Percentiles rank a stretch among this genome's conserved stretches.
Evolutionary conservation across 106 monocot species (phyloP).

Genomic region (Dendrobium huoshanense): DNA sequence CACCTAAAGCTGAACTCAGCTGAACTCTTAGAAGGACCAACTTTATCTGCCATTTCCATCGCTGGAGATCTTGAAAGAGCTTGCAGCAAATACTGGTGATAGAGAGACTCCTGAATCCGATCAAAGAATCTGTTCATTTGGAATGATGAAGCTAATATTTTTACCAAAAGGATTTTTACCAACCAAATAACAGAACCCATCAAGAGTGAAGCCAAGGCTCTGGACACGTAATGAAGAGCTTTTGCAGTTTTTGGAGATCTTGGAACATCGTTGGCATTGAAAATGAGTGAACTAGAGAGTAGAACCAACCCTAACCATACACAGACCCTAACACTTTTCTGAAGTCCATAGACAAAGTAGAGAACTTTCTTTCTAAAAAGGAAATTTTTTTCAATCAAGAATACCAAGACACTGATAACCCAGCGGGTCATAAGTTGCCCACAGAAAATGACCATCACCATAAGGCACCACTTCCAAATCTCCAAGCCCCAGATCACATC

Average conservation of each 20-base stretch:
- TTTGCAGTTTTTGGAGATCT: slow-evolving; percentile 33
- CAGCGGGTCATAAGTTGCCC: slow-evolving; percentile 59
- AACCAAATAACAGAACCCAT: slow-evolving; percentile 78
- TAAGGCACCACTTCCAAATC: slow-evolving; percentile 95
- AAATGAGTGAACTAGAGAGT: slow-evolving; percentile 61
- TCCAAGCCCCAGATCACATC: slow-evolving; percentile 63
- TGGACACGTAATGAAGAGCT: slow-evolving; percentile 45
- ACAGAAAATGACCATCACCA: slow-evolving; percentile 65
- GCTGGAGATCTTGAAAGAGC: slow-evolving; percentile 61
- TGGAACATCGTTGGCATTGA: slow-evolving; percentile 39
- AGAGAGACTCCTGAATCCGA: slow-evolving; percentile 76
- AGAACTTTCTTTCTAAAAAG: slow-evolving; percentile 86
- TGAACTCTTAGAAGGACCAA: slow-evolving; percentile 26
- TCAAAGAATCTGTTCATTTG: slow-evolving; percentile 89
- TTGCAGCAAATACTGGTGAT: slow-evolving; percentile 82
- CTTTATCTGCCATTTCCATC: slow-evolving; percentile 51
- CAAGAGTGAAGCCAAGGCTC: slow-evolving; percentile 46
- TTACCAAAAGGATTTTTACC: slow-evolving; percentile 71
- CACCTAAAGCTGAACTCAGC: slow-evolving; percentile 53
- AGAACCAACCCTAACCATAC: slow-evolving; percentile 66
- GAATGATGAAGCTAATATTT: slow-evolving; percentile 75
- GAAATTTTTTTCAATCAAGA: slow-evolving; percentile 79
- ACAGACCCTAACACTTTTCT: slow-evolving; percentile 60
- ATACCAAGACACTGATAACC: slow-evolving; percentile 54
- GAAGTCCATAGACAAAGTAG: slow-evolving; percentile 86